A percentile compares a stretch with the other conserved stretches of the same genome.
These are phyloP conservation scores for Colletotrichum simmondsii DNA, from an alignment of 2,329 filamentous ascomycete species.

Conservation along the genomic window DNA sequence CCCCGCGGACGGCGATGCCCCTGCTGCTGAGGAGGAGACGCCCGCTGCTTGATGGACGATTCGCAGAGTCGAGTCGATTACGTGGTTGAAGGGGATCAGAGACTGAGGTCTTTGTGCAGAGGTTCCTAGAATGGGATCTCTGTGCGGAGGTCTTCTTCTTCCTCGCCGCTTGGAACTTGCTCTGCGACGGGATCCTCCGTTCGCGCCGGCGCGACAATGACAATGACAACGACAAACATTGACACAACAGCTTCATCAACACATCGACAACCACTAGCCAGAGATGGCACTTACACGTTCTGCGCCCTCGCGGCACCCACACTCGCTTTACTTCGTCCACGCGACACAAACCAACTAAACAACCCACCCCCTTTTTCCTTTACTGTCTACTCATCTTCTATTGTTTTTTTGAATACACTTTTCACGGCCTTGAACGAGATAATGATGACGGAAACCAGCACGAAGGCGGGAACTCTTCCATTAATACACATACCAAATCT, in stretches of 20 bases:
- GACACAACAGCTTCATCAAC: neutral
- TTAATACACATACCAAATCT: constrained; percentile 7
- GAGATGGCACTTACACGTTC: neutral
- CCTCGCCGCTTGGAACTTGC: constrained; percentile 7
- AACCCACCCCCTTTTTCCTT: neutral
- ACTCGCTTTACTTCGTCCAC: constrained; percentile 8
- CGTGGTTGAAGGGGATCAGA: constrained; percentile 14
- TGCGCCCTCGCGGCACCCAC: constrained; percentile 8
- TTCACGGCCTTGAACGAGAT: constrained; percentile 29
- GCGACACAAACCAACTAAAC: neutral
- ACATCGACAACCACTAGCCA: neutral
- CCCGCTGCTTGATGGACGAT: constrained; percentile 20
- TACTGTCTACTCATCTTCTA: neutral
- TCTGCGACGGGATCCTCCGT: constrained; percentile 3
- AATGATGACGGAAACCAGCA: constrained; percentile 27
- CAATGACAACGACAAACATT: neutral
- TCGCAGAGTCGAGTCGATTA: constrained; percentile 21
- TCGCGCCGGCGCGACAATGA: neutral
- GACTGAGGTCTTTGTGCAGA: neutral
- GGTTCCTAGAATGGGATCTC: neutral
- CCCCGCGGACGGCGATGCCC: constrained; percentile 3
- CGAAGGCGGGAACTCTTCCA: constrained; percentile 6
- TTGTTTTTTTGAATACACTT: neutral
- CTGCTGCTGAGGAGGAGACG: constrained; percentile 7
- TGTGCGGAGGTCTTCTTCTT: neutral